A percentile compares a stretch with the other conserved stretches of the same genome.
Conservation (phyloP, 1,284 basidiomycete species). For the Fomes fomentarius region DNA sequence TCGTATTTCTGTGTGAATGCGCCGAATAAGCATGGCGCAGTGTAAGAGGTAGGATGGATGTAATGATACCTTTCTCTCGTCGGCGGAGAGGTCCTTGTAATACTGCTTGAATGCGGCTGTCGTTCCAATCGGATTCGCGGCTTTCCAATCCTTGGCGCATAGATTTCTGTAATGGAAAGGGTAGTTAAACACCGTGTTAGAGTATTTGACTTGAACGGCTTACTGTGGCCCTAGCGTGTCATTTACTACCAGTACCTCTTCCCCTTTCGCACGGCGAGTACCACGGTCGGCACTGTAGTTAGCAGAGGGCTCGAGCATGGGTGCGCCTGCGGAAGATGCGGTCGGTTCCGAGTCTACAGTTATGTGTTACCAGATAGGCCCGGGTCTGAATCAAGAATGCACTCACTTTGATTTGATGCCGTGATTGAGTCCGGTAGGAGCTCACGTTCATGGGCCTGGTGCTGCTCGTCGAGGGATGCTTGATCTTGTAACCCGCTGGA, state of each 20-base stretch:
- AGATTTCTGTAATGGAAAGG: not conserved
- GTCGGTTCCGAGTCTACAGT: too few relatives aligned
- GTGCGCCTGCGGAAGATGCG: not conserved
- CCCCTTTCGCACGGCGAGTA: not conserved
- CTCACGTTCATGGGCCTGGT: too few relatives aligned
- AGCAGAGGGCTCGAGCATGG: not conserved
- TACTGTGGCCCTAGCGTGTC: not conserved
- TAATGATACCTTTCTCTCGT: not conserved
- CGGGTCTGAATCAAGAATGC: too few relatives aligned
- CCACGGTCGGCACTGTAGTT: not conserved
- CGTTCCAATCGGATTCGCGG: not conserved
- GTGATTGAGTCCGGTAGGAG: too few relatives aligned
- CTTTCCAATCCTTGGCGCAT: not conserved
- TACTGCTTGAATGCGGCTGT: not conserved
- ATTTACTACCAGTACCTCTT: not conserved
- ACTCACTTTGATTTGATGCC: too few relatives aligned
- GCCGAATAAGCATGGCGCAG: not conserved
- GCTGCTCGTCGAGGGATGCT: too few relatives aligned
- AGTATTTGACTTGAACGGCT: not conserved
- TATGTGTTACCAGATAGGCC: too few relatives aligned
- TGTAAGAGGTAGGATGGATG: not conserved
- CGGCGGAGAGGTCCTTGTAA: not conserved
- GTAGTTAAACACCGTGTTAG: not conserved
- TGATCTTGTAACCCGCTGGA: too few relatives aligned
- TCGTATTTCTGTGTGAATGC: not conserved